A percentile compares a stretch with the other conserved stretches of the same genome.
Evolutionary conservation across 2,329 filamentous ascomycete species (phyloP).

Genomic region (Tolypocladium sp.): DNA sequence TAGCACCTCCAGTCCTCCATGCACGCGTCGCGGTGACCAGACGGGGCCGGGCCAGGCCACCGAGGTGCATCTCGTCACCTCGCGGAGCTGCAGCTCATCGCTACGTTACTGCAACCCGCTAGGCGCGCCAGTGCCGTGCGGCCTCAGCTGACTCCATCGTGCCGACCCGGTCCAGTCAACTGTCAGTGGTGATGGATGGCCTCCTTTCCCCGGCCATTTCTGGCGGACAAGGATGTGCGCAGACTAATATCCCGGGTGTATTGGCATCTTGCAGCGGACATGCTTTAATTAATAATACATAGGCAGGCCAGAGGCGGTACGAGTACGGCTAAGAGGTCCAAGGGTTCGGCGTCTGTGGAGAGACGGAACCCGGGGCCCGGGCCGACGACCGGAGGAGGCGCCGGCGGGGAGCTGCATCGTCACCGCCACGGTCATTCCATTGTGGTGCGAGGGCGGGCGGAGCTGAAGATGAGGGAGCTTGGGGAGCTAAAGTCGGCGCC

Average conservation of each 20-base stretch:
- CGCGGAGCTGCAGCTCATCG: neutral
- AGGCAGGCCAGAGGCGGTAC: too few relatives aligned
- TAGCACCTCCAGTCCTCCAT: too few relatives aligned
- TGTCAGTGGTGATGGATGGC: neutral
- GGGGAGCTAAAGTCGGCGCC: too few relatives aligned
- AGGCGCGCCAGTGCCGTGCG: neutral
- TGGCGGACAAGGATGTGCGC: neutral
- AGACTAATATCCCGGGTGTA: neutral
- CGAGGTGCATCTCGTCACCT: neutral
- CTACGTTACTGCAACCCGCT: neutral
- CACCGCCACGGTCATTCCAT: neutral
- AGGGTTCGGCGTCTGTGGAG: neutral
- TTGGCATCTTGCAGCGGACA: neutral
- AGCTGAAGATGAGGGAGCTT: neutral
- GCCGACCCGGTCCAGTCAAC: neutral
- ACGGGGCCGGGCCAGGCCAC: neutral
- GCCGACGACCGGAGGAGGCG: neutral
- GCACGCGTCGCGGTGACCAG: neutral
- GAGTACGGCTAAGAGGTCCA: neutral
- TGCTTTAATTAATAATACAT: neutral
- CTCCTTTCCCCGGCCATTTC: neutral
- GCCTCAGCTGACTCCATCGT: neutral
- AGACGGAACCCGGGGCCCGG: neutral
- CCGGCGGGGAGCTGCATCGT: neutral
- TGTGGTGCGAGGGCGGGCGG: neutral